Conservation (phyloP, 1,284 basidiomycete genomes). For the Coniophora puteana region DNA sequence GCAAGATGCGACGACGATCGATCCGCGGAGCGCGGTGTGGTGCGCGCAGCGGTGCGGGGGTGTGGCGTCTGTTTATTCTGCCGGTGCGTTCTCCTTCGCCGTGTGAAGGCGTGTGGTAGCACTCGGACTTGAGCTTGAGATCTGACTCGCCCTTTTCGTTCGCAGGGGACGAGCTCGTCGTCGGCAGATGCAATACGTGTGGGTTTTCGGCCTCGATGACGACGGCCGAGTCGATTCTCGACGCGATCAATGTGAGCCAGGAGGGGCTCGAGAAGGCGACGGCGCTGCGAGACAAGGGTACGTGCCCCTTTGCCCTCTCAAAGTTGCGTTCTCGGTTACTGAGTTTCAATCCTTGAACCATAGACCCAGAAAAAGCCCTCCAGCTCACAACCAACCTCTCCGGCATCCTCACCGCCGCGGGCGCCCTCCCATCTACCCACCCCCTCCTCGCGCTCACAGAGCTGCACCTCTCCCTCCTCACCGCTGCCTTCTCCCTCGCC, state of each 20-base stretch:
- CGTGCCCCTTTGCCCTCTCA: conserved; percentile 9
- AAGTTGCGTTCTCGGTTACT: conserved; percentile 1
- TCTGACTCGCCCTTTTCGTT: neutral
- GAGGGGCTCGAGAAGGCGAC: conserved; percentile 71
- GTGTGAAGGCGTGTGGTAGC: conserved; percentile 48
- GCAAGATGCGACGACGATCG: conserved; percentile 34
- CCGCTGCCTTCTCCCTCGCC: conserved; percentile 49
- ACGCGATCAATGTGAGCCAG: conserved; percentile 61
- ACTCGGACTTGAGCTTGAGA: neutral
- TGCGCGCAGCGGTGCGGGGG: conserved; percentile 69
- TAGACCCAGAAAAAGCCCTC: conserved; percentile 54
- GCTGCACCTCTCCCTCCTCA: conserved; percentile 63
- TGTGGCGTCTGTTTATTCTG: too few species aligned
- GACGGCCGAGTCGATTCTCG: conserved; percentile 50
- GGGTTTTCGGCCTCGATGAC: too few species aligned
- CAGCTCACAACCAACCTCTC: conserved; percentile 64
- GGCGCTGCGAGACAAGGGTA: conserved; percentile 53
- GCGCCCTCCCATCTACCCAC: conserved; percentile 59
- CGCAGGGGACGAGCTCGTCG: conserved; percentile 41
- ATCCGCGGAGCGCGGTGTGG: conserved; percentile 66
- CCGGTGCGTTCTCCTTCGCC: conserved; percentile 59
- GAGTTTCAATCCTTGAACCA: neutral
- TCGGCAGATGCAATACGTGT: conserved; percentile 62
- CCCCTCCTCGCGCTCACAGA: conserved; percentile 75
- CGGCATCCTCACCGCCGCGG: conserved; percentile 52